A percentile compares a stretch with the other conserved stretches of the same genome.
Conservation (phyloP, 2,329 filamentous ascomycete genomes). For the Calonectria pauciramosa region DNA sequence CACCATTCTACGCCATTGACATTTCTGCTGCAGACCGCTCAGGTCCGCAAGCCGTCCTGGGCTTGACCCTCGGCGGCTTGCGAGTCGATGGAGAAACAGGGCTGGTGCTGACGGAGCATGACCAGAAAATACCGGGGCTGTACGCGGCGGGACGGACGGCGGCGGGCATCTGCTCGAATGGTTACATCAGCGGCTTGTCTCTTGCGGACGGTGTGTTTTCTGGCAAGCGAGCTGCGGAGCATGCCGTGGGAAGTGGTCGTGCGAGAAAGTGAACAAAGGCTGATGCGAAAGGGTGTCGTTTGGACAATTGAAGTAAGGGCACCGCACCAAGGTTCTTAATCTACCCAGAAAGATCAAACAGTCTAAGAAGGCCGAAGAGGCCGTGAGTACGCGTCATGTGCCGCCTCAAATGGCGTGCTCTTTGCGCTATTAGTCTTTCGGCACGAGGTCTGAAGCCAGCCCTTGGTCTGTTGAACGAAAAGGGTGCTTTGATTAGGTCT, state of each 20-base stretch:
- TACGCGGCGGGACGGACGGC: neutral
- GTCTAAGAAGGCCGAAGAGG: too few relatives aligned
- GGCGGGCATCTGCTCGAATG: neutral
- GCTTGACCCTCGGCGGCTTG: neutral
- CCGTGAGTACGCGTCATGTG: too few relatives aligned
- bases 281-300: too few relatives aligned
- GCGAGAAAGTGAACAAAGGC: neutral
- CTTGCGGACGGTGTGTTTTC: conserved; percentile 1
- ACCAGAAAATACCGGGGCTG: neutral
- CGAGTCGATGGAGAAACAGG: neutral
- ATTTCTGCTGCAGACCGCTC: neutral
- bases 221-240: neutral
- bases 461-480: neutral
- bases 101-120: neutral
- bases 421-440: neutral
- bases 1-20: neutral
- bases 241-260: neutral
- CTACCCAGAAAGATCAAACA: too few relatives aligned
- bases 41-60: neutral
- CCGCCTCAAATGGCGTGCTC: too few relatives aligned
- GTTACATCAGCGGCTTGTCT: neutral
- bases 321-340: too few relatives aligned
- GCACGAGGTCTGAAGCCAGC: neutral
- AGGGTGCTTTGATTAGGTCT: too few relatives aligned
- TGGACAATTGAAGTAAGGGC: too few relatives aligned